Evolutionary conservation across 1,139 yeast species (phyloP), one percentile per base, ranked within the genome.

Genomic region (Scheffersomyces insectosa): DNA sequence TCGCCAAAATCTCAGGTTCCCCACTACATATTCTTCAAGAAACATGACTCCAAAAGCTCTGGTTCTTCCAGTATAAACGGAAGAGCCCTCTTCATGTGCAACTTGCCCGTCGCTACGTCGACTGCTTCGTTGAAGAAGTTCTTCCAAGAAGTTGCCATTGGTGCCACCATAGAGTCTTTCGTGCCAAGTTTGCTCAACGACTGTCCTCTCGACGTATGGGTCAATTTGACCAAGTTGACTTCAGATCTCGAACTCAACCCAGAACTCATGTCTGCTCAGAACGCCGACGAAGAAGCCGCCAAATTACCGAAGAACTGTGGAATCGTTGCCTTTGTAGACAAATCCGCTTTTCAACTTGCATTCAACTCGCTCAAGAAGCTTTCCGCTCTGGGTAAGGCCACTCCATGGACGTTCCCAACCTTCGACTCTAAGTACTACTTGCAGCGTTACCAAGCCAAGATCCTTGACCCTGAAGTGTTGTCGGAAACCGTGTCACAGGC

Each of bases 301-400:
- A 75, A 72, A 47, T 70, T 85, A 33, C 95, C 95, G 36, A 80
- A 81, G 54, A 83, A 85, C 48, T 82, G 90, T 53, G 95, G 88
- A 1, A 70, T 88, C 12, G 74, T 89, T 28, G 80, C 82, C 25
- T 83, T 91, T 57, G 79, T 90, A 3, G 98, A 91, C 62, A 83
- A 83, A 56, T 65, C 84, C 1, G 85, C 95, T 23, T 75, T 85
- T 37, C 80, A 78, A 48, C 70, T 90, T 46, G 89, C 95, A 12
- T 72, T 85, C 47, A 63, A 69, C 36, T 77, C 85, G 36, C 71
- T 89, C 47, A 82, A 78, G 63, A 81, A 68, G 68, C 74, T 61
- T 51, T 66, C 55, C 50, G 58, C 53, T 7, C 54, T 40, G 39
- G 54, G 47, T 28, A 63, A 52, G 16, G 38, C 54, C 39, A 59